Percentiles rank a stretch among this genome's conserved stretches.
Evolutionary conservation across 106 monocot genomes (phyloP).

Genomic region (Agapanthus africanus): DNA sequence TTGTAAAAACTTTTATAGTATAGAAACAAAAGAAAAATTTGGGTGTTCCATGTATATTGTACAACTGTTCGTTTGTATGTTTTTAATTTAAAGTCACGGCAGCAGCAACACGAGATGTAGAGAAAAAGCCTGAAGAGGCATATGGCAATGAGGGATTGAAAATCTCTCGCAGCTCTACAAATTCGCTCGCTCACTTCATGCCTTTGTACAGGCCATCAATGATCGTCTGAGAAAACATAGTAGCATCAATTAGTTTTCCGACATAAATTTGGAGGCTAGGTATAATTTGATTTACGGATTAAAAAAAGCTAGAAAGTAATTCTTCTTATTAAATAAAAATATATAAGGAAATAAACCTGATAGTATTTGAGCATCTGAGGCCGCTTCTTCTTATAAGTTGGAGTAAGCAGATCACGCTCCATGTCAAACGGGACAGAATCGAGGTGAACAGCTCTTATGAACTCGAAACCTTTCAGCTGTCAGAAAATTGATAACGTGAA

Average conservation of each 20-base stretch:
- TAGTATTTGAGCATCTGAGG: constrained; percentile 85
- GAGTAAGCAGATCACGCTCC: constrained; percentile 81
- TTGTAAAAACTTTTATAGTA: background rate
- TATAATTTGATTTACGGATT: no score
- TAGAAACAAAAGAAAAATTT: background rate
- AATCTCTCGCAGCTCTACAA: background rate
- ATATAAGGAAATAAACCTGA: constrained; percentile 34
- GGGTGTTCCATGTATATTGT: background rate
- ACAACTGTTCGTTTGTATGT: background rate
- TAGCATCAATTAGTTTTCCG: no score
- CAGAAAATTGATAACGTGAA: constrained; percentile 1
- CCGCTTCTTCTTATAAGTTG: constrained; percentile 88
- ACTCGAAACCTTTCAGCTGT: constrained; percentile 87
- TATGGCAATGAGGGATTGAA: no score
- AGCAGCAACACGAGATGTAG: no score
- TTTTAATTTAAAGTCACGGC: background rate
- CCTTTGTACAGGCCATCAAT: constrained; percentile 50
- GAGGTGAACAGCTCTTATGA: constrained; percentile 74
- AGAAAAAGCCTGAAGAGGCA: no score
- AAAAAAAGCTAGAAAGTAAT: no score
- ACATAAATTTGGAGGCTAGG: no score
- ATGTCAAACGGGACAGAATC: constrained; percentile 82
- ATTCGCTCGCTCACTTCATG: constrained; percentile 28
- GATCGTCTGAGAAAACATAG: constrained; percentile 33
- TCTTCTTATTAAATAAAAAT: no score